A percentile compares a stretch with the other conserved stretches of the same genome.
phyloP scores from a whole-genome alignment of 163 green algal species.

The Chloromonas sp. region DNA sequence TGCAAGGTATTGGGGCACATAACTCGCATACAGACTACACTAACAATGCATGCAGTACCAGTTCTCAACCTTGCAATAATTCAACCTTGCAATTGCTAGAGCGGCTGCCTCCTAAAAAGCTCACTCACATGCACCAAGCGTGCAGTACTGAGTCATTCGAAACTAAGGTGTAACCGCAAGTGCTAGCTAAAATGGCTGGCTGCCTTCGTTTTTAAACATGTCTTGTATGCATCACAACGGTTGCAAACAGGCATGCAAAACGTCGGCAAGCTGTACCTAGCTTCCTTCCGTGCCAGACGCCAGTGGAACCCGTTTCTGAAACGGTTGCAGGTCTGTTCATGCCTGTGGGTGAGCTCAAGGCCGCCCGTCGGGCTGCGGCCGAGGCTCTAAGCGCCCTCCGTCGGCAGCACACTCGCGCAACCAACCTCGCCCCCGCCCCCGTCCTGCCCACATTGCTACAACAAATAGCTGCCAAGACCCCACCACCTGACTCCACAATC shows the following conservation, averaged over 20 bases:
- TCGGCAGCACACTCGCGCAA: slow-evolving; percentile 1
- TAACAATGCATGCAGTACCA: too few relatives aligned
- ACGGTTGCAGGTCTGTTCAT: slow-evolving; percentile 55
- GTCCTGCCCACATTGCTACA: slow-evolving; percentile 27
- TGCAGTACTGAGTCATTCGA: neutral
- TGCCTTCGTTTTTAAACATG: neutral
- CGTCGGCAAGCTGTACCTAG: too few relatives aligned
- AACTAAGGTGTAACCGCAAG: neutral
- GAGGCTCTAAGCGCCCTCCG: slow-evolving; percentile 37
- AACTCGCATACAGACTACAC: neutral
- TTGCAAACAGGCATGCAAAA: too few relatives aligned
- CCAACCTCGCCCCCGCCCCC: slow-evolving; percentile 12
- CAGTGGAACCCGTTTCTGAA: too few relatives aligned
- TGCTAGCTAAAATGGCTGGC: neutral
- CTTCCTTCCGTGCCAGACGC: too few relatives aligned
- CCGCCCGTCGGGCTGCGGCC: slow-evolving; percentile 52
- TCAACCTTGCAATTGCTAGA: neutral
- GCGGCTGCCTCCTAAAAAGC: neutral
- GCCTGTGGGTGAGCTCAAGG: slow-evolving; percentile 58
- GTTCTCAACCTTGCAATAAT: too few relatives aligned
- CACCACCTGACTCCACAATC: neutral
- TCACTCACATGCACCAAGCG: neutral
- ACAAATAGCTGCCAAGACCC: neutral
- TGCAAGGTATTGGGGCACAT: slow-evolving; percentile 14
- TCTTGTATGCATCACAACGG: too few relatives aligned